Conservation (phyloP, 352 stramenopile species). For the Saprolegnia diclina region DNA sequence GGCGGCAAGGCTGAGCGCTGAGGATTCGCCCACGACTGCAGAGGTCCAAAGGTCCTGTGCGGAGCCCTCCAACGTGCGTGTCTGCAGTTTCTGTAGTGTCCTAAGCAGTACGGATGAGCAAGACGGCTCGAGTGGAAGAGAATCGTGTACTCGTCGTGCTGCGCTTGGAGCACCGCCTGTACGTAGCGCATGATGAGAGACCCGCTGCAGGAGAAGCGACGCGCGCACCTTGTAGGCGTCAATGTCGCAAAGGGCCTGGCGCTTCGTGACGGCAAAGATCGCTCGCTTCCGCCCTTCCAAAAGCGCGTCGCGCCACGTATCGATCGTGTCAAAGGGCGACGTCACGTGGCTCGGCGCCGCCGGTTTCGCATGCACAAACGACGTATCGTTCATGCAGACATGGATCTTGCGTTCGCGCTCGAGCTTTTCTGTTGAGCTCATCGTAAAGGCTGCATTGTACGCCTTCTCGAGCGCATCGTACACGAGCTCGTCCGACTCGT, state of each 20-base stretch:
- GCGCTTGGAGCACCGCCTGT: neutral
- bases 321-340: conserved; percentile 5
- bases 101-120: neutral
- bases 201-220: neutral
- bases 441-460: conserved; percentile 46
- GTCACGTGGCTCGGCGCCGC: neutral
- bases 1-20: neutral
- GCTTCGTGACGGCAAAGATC: conserved; percentile 20
- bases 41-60: conserved; percentile 13
- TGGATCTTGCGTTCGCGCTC: conserved; percentile 25
- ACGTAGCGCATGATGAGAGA: neutral
- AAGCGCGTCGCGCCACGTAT: conserved; percentile 14
- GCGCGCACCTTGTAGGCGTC: conserved; percentile 16
- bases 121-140: neutral
- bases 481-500: conserved; percentile 23
- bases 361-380: neutral
- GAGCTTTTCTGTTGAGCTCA: conserved; percentile 23
- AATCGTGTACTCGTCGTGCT: neutral
- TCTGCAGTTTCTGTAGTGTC: neutral
- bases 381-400: conserved; percentile 7
- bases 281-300: conserved; percentile 19
- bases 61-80: neutral
- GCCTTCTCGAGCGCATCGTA: conserved; percentile 60
- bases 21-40: conserved; percentile 2
- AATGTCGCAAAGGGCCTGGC: conserved; percentile 12